A percentile compares a stretch with the other conserved stretches of the same genome.
Evolutionary conservation across 371 early-diverging fungal species (phyloP).

Genomic region (Mucor piriformis): DNA sequence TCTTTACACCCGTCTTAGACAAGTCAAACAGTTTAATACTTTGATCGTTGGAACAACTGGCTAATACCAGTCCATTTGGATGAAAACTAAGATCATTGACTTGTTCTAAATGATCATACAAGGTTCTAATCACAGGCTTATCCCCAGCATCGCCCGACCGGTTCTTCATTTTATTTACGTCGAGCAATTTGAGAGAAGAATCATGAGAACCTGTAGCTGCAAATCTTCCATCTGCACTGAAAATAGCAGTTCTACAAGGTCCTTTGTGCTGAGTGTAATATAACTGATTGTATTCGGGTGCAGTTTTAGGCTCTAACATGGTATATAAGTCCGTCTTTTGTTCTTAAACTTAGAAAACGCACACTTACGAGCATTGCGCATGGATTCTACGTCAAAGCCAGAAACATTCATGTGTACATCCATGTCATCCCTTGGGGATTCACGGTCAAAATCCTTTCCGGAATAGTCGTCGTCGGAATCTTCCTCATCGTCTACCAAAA

Average conservation of each 20-base stretch:
- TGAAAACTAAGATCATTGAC: conserved; percentile 91
- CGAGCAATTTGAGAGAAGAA: conserved; percentile 87
- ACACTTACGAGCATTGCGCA: conserved; percentile 36
- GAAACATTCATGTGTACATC: conserved; percentile 11
- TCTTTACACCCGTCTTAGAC: conserved; percentile 74
- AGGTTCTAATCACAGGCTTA: conserved; percentile 83
- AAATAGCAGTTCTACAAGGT: conserved; percentile 51
- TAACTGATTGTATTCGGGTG: conserved; percentile 54
- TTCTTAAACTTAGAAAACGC: neutral
- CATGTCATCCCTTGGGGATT: conserved; percentile 21
- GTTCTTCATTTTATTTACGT: conserved; percentile 76
- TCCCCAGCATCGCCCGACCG: conserved; percentile 67
- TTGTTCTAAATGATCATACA: conserved; percentile 83
- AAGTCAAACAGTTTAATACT: conserved; percentile 90
- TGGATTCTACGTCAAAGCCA: conserved; percentile 37
- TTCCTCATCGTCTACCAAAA: conserved; percentile 35
- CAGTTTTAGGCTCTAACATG: conserved; percentile 30
- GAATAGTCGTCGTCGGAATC: conserved; percentile 45
- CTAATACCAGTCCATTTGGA: conserved; percentile 89
- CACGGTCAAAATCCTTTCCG: conserved; percentile 31
- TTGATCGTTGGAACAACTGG: conserved; percentile 85
- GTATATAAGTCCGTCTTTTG: neutral
- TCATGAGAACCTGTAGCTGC: conserved; percentile 93
- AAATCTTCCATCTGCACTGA: conserved; percentile 68
- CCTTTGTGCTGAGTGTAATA: conserved; percentile 64